Base-by-base conservation (phyloP, 129 eudicot species). In the Flaveria trinervia region DNA sequence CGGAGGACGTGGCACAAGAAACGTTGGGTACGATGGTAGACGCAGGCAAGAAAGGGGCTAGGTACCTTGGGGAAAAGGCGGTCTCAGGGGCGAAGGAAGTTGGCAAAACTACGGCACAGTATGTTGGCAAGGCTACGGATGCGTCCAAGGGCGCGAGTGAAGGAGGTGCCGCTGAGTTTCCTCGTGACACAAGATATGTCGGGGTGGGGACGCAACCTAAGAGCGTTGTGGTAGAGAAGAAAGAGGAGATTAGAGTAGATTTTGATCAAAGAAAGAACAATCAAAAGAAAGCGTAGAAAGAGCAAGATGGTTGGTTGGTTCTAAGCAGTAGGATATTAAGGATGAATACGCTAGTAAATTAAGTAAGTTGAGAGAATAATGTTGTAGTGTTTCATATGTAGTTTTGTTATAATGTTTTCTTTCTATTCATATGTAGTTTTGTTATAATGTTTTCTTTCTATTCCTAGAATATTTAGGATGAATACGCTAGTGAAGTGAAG, bases 61-160 rank as follows among this genome's bases (percentile, higher is more conserved):
- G 50, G 39, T 83, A 70, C 48, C 74, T 84, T 0, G 82, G 71
- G 45, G 30, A 85, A 80, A 11, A 77, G 49, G 64, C 39, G 85
- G 68, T 25, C 85, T 77, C n/a, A 73, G 69, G 10, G 87, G 85
- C 0, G 83, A 85, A 60, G 87, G 79, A 77, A 45, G 85, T 74
- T 1, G 91, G 87, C 4, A 81, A 84, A 66, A 80, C 60, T 6
- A 79, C 80, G 4, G 74, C 76, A 1, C 83, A 72, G 49, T 79
- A 72, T 78, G 74, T 84, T 3, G 85, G 72, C 62, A 74, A 72
- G 60, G 83, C 68, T 20, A 25, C 78, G 73, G 82, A 66, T 26
- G 71, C 30, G 7, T 1, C 55, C n/a, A 50, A 14, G 55, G 60
- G 9, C 25, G 33, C 33, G 33, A 28, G 33, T 28, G 33, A 28